Conservation (phyloP, 1,139 yeast species). For the Zygoascus hellenicus region DNA sequence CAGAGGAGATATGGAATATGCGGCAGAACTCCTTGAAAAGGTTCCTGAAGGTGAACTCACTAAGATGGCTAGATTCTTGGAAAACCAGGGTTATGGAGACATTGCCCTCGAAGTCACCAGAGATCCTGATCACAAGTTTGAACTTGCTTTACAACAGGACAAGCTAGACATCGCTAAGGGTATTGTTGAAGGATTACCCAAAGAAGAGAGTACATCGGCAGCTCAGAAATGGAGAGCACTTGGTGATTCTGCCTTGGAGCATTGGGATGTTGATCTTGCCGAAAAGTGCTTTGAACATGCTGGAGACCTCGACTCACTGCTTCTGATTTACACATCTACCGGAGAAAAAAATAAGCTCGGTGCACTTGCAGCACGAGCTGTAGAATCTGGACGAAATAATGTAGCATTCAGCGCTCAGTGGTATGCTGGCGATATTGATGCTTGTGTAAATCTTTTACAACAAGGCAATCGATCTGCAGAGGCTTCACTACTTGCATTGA, state of each 20-base stretch:
- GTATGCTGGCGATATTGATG: constrained; percentile 66
- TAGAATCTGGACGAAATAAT: constrained; percentile 69
- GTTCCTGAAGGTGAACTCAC: constrained; percentile 64
- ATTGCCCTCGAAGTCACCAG: constrained; percentile 78
- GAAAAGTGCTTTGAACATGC: constrained; percentile 76
- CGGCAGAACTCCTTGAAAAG: constrained; percentile 58
- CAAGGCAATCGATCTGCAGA: constrained; percentile 72
- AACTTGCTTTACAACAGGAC: constrained; percentile 64
- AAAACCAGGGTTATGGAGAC: constrained; percentile 81
- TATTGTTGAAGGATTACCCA: constrained; percentile 48
- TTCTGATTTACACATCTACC: constrained; percentile 77
- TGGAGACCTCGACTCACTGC: constrained; percentile 72
- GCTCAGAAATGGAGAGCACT: constrained; percentile 73
- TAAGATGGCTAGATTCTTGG: constrained; percentile 86
- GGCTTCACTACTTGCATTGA: constrained; percentile 74
- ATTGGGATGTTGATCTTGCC: constrained; percentile 79
- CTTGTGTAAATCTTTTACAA: constrained; percentile 61
- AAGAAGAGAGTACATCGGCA: constrained; percentile 42
- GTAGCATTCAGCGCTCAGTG: constrained; percentile 91
- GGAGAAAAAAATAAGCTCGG: constrained; percentile 59
- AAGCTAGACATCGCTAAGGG: constrained; percentile 67
- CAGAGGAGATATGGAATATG: constrained; percentile 84
- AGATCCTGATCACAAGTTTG: constrained; percentile 82
- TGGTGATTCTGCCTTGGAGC: constrained; percentile 77
- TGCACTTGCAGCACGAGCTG: constrained; percentile 55